Conservation (phyloP, 495 filamentous ascomycete genomes). For the Acidiella bohemica region DNA sequence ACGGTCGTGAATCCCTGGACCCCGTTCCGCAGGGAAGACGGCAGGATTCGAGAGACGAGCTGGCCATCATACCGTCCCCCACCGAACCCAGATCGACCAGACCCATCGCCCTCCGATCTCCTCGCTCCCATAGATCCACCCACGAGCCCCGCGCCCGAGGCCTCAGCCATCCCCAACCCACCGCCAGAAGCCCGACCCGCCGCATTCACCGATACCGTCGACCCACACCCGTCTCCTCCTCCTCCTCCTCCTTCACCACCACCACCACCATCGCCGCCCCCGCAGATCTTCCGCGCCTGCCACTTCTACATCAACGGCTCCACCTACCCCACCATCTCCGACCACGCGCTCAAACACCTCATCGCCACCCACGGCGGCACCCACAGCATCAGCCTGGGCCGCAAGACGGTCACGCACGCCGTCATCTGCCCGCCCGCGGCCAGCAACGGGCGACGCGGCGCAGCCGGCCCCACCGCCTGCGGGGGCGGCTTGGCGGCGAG, state of each 20-base stretch:
- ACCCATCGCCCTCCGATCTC: slow-evolving; percentile 13
- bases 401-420: slow-evolving; percentile 71
- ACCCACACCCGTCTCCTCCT: too few relatives aligned
- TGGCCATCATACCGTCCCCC: slow-evolving; percentile 12
- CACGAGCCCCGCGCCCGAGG: background rate
- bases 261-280: too few relatives aligned
- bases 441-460: slow-evolving; percentile 29
- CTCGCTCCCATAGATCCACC: slow-evolving; percentile 9
- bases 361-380: slow-evolving; percentile 58
- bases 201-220: too few relatives aligned
- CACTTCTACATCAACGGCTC: slow-evolving; percentile 82
- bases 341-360: slow-evolving; percentile 73
- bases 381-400: slow-evolving; percentile 52
- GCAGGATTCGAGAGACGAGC: slow-evolving; percentile 16
- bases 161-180: background rate
- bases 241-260: too few relatives aligned
- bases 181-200: slow-evolving; percentile 1
- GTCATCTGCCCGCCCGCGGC: slow-evolving; percentile 51
- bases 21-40: slow-evolving; percentile 11
- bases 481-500: slow-evolving; percentile 68
- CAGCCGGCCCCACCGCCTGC: too few relatives aligned
- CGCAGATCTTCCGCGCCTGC: slow-evolving; percentile 49
- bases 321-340: slow-evolving; percentile 65
- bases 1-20: slow-evolving; percentile 10
- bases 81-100: too few relatives aligned